Percentiles rank a stretch among this genome's conserved stretches.
Evolutionary conservation across 306 rosid species (phyloP).

Genomic region (Castanospermum australe): DNA sequence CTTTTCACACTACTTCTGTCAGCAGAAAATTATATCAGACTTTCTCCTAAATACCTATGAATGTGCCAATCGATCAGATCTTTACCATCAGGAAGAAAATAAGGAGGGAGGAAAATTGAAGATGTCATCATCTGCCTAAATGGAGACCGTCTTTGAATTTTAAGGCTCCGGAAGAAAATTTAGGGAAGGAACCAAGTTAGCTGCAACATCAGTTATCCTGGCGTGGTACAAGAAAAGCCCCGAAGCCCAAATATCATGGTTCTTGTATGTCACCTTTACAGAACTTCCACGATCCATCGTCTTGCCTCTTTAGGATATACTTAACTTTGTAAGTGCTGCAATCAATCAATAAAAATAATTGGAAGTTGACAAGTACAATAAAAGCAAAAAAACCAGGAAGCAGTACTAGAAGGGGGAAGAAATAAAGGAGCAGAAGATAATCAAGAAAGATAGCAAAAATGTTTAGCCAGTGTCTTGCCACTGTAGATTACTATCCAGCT

Average conservation of each 20-base stretch:
- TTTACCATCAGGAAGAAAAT: constrained; percentile 36
- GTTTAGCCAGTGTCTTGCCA: neutral
- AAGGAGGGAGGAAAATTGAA: neutral
- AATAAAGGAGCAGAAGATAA: neutral
- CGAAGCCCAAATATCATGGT: constrained; percentile 35
- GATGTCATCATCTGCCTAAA: constrained; percentile 28
- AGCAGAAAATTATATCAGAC: constrained; percentile 17
- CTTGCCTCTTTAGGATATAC: constrained; percentile 73
- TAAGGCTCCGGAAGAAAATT: constrained; percentile 18
- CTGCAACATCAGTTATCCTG: constrained; percentile 35
- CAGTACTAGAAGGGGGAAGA: neutral
- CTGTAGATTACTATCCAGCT: neutral
- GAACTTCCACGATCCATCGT: constrained; percentile 96
- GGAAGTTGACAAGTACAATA: neutral
- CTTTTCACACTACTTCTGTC: constrained; percentile 22
- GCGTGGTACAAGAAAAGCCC: constrained; percentile 29
- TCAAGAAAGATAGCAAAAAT: neutral
- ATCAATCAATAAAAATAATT: constrained; percentile 22
- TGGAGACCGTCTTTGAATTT: constrained; percentile 15
- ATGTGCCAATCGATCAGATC: constrained; percentile 32
- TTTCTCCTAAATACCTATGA: constrained; percentile 23
- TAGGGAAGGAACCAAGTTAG: constrained; percentile 40
- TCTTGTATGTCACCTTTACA: constrained; percentile 67
- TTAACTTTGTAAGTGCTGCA: constrained; percentile 83
- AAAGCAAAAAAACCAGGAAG: neutral